Conservation (phyloP, 2,329 filamentous ascomycete genomes). For the Exophiala aquamarina region DNA sequence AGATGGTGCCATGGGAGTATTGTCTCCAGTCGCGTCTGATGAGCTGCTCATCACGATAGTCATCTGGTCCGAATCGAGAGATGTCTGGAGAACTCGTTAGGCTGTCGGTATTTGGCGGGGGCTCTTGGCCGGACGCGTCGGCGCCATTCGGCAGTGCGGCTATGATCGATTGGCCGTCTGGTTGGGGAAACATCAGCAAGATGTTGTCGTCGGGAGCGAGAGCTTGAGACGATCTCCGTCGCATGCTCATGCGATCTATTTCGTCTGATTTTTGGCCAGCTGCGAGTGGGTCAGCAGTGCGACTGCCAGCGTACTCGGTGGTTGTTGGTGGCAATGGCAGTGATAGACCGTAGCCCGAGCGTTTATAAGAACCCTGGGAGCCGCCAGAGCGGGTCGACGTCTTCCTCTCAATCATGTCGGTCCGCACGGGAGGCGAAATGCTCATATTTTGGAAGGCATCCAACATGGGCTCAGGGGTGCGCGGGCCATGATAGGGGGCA, state of each 20-base stretch:
- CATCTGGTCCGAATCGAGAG: constrained; percentile 20
- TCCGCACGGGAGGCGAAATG: constrained; percentile 6
- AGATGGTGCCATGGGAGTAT: constrained; percentile 19
- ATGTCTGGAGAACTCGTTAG: constrained; percentile 8
- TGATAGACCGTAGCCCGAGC: not conserved
- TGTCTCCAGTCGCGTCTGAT: constrained; percentile 5
- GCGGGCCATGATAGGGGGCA: constrained; percentile 7
- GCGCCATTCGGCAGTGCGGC: not conserved
- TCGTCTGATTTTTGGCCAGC: constrained; percentile 3
- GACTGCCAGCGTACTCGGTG: not conserved
- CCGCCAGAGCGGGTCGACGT: constrained; percentile 11
- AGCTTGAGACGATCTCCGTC: constrained; percentile 23
- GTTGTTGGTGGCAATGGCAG: too few species aligned
- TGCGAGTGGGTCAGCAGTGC: not conserved
- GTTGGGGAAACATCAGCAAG: constrained; percentile 19
- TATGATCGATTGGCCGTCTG: constrained; percentile 5
- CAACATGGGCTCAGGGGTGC: constrained; percentile 11
- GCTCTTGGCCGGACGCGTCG: constrained; percentile 10
- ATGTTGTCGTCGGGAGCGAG: constrained; percentile 25
- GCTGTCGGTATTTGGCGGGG: constrained; percentile 5
- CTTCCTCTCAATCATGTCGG: constrained; percentile 7
- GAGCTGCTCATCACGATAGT: constrained; percentile 10
- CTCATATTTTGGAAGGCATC: constrained; percentile 17
- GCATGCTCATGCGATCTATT: constrained; percentile 16
- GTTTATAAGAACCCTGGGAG: constrained; percentile 12